Percentiles rank a stretch among this genome's conserved stretches.
Evolutionary conservation across 2,329 filamentous ascomycete species (phyloP).

Genomic region (Myriosclerotinia scirpicola): DNA sequence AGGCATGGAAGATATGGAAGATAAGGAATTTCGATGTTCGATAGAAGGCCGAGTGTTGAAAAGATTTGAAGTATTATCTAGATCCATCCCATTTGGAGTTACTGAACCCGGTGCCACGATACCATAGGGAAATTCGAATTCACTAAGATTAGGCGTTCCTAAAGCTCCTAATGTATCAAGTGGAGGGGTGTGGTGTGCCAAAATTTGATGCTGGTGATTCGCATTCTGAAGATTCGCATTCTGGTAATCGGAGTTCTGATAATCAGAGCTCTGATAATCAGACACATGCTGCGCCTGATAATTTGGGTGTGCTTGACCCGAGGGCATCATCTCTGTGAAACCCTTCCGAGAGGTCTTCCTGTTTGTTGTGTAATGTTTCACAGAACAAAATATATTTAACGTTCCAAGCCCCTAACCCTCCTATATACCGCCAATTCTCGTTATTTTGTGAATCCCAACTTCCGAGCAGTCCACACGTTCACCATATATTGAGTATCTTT

Average conservation of each 20-base stretch:
- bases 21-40: conserved; percentile 33
- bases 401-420: conserved; percentile 4
- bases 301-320: conserved; percentile 7
- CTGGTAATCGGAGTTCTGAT: background rate
- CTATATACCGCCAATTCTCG: conserved; percentile 27
- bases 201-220: background rate
- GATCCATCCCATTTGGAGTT: conserved; percentile 38
- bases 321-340: conserved; percentile 13
- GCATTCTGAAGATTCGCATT: conserved; percentile 12
- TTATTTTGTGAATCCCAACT: background rate
- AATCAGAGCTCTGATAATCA: background rate
- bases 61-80: conserved; percentile 33
- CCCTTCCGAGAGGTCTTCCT: background rate
- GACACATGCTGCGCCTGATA: background rate
- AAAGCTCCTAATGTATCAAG: conserved; percentile 33
- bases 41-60: conserved; percentile 31
- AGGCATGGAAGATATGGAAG: conserved; percentile 31
- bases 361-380: background rate
- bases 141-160: conserved; percentile 46
- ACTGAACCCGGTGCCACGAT: conserved; percentile 44
- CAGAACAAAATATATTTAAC: conserved; percentile 8
- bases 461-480: background rate
- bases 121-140: conserved; percentile 54
- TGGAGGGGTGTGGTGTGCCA: conserved; percentile 29
- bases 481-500: background rate